Conservation (phyloP, 768 basidiomycete species). For the Mycena galericulata region DNA sequence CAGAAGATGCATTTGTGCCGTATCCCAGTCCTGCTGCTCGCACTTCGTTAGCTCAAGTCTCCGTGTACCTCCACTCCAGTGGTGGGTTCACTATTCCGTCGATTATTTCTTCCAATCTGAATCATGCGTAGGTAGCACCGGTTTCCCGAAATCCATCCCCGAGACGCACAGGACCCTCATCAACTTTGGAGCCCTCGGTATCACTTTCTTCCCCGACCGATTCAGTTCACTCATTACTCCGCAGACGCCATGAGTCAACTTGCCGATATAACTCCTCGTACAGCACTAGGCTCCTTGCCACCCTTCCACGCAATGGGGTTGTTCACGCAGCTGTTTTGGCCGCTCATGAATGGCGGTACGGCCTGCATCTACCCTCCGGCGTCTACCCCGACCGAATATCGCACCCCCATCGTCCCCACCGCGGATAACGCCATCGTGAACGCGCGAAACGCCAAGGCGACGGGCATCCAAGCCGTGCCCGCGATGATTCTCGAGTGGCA, state of each 20-base stretch:
- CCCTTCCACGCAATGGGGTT: conserved; percentile 54
- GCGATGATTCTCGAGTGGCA: no score
- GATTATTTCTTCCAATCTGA: background rate
- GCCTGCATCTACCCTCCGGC: conserved; percentile 51
- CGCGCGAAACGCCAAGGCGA: no score
- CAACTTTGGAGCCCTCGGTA: conserved; percentile 7
- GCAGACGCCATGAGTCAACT: no score
- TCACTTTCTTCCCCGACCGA: no score
- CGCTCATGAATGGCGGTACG: conserved; percentile 41
- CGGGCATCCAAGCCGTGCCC: no score
- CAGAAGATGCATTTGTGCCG: conserved; percentile 43
- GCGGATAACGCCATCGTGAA: no score
- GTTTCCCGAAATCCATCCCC: conserved; percentile 29
- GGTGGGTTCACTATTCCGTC: conserved; percentile 9
- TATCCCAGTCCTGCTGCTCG: conserved; percentile 38
- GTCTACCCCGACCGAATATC: no score
- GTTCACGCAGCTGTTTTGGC: conserved; percentile 43
- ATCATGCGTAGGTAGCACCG: conserved; percentile 22
- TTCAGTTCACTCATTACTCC: no score
- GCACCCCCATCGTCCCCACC: no score
- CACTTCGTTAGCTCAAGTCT: conserved; percentile 38
- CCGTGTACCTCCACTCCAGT: conserved; percentile 55
- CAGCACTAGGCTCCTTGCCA: conserved; percentile 42
- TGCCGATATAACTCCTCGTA: conserved; percentile 14
- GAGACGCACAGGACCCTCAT: conserved; percentile 17